Evolutionary conservation across 768 basidiomycete genomes (phyloP).

Genomic region (Termitomyces eurrhizus): DNA sequence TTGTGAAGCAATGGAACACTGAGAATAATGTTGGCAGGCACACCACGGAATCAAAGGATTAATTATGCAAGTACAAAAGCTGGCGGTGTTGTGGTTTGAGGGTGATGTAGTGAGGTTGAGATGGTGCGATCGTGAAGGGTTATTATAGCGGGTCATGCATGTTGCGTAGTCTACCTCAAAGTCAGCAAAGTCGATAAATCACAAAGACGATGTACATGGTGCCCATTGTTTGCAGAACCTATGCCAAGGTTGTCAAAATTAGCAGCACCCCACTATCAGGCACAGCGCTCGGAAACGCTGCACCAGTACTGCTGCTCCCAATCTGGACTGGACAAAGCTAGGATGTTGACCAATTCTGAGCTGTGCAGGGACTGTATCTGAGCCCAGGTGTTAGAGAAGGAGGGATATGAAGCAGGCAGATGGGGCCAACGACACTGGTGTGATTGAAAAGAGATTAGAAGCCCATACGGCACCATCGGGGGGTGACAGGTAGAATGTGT

Average conservation of each 20-base stretch:
- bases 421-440: constrained; percentile 49
- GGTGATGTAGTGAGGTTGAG: constrained; percentile 64
- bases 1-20: constrained; percentile 77
- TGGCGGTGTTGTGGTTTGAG: constrained; percentile 32
- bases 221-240: constrained; percentile 52
- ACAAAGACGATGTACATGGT: constrained; percentile 45
- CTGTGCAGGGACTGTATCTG: constrained; percentile 46
- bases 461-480: constrained; percentile 61
- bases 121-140: constrained; percentile 59
- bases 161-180: constrained; percentile 58
- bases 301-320: constrained; percentile 34
- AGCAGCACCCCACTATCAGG: too few species aligned
- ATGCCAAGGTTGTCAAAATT: constrained; percentile 68
- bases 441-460: constrained; percentile 70
- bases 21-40: constrained; percentile 64
- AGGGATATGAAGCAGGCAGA: constrained; percentile 63
- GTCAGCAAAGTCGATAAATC: neutral
- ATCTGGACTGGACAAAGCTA: constrained; percentile 38
- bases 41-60: constrained; percentile 40
- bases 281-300: constrained; percentile 54
- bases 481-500: too few species aligned
- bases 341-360: constrained; percentile 75
- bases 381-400: constrained; percentile 66
- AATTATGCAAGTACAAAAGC: constrained; percentile 69
- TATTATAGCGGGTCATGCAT: too few species aligned